phyloP scores from a whole-genome alignment of 1,284 basidiomycete genomes.

The Microbotryum scabiosae region DNA sequence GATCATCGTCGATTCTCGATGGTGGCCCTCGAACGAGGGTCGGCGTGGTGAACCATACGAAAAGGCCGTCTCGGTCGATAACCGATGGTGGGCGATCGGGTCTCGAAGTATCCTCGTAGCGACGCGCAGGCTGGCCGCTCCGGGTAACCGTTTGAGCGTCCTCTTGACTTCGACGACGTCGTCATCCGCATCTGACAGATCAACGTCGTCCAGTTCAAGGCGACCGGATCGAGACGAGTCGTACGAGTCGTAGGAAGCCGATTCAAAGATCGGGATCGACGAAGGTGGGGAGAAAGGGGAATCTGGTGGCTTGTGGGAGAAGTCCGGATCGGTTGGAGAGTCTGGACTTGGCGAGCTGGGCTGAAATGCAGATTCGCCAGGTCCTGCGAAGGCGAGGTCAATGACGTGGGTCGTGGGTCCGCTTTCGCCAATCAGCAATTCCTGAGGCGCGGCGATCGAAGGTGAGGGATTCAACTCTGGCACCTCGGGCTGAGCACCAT shows the following conservation, averaged over 20 bases:
- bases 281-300: conserved; percentile 2
- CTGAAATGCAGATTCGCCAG: no score
- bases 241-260: background rate
- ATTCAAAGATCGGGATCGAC: conserved; percentile 1
- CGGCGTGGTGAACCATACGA: conserved; percentile 27
- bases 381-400: no score
- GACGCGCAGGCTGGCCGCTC: conserved; percentile 32
- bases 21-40: conserved; percentile 35
- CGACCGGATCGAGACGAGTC: conserved; percentile 15
- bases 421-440: no score
- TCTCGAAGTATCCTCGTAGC: conserved; percentile 38
- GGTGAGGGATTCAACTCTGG: no score
- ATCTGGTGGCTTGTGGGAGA: no score
- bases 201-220: conserved; percentile 38
- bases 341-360: no score
- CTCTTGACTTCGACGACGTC: conserved; percentile 23
- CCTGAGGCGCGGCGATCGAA: no score
- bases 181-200: conserved; percentile 34
- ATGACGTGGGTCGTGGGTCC: no score
- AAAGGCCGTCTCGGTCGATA: no score
- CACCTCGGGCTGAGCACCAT: no score
- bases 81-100: no score
- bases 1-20: conserved; percentile 36
- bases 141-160: conserved; percentile 33
- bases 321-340: no score